Base-by-base conservation (phyloP, 2,329 filamentous ascomycete genomes). In the Monosporascus sp. region DNA sequence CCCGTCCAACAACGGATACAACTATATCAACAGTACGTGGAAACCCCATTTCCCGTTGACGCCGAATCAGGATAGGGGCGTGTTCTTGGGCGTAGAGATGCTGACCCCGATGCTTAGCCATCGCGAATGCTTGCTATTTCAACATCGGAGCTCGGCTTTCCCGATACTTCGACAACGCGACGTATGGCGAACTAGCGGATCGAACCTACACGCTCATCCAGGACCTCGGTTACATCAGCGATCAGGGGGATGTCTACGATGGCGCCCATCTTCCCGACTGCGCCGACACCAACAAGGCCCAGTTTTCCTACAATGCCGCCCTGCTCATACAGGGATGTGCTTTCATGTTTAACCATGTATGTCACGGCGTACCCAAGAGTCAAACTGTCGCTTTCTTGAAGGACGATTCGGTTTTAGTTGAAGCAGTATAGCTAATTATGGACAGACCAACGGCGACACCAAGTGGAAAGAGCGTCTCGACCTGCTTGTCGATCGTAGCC, bases 1-100 rank as follows among this genome's bases (percentile, higher is more conserved):
- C 53, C 75, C 81, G 1, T 85, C 86, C 59, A 91, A 92, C 65
- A 78, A 76, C 31, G 90, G 90, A 24, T 94, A 89, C 68, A 80
- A 85, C 64, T 91, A 92, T 76, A 94, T 86, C 69, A 86, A 86
- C 64, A 79, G 75, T 78, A 67, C 34, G 71, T 67, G n/a, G n/a
- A n/a, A 38, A 19, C 27, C 14, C 24, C 9, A 19, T 3, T 31
- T 11, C 27, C 9, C 27, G 9, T 31, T 11, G 27, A 31, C 9
- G 27, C 27, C 9, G 27, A 31, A 31, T 3, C 27, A 31, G 9
- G 31, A 14, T 5, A 14, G 31, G 11, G 31, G 31, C 31, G 31
- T 14, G 9, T 34, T 34, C 31, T 11, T 34, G 31, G 9, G 31
- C 31, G 31, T 34, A 34, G 31, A 14, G 31, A 11, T 24, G 31